These are phyloP conservation scores for Vitis hybrid DNA, from an alignment of 177 flowering plant genomes.

Conservation along the genomic window DNA sequence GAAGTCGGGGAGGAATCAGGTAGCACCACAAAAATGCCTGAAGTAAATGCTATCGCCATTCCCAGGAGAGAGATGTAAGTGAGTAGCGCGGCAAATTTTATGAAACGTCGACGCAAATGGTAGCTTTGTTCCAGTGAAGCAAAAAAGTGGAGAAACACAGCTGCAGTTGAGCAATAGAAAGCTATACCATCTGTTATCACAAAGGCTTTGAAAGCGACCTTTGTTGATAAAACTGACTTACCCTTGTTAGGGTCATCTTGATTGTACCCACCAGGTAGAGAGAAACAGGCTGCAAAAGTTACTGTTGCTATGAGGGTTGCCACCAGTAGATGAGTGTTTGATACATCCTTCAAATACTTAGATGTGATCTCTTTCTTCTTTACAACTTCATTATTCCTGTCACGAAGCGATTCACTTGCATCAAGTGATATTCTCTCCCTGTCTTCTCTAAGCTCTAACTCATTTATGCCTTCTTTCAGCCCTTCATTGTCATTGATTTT, in stretches of 20 bases:
- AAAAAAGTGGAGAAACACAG: constrained; percentile 3
- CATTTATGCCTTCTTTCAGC: too few relatives aligned
- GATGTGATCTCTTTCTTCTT: too few relatives aligned
- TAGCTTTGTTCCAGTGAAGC: background rate
- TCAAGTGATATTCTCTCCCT: too few relatives aligned
- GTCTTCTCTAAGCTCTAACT: too few relatives aligned
- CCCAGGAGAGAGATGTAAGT: background rate
- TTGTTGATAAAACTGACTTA: background rate
- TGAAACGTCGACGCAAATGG: background rate
- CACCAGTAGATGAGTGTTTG: constrained; percentile 31
- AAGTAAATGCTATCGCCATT: constrained; percentile 5
- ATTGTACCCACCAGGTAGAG: constrained; percentile 46
- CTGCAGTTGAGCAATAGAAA: constrained; percentile 1
- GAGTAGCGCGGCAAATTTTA: background rate
- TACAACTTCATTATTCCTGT: too few relatives aligned
- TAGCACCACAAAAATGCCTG: background rate
- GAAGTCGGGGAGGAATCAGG: background rate
- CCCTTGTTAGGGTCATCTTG: background rate
- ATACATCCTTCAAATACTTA: constrained; percentile 5
- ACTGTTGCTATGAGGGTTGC: constrained; percentile 43
- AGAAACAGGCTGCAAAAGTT: constrained; percentile 52
- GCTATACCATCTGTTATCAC: constrained; percentile 7
- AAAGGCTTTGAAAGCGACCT: constrained; percentile 5
- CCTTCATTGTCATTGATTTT: too few relatives aligned
- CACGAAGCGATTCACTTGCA: too few relatives aligned